These are phyloP conservation scores for Fomitopsis pinicola DNA, from an alignment of 1,284 basidiomycete species.

Conservation along the genomic window DNA sequence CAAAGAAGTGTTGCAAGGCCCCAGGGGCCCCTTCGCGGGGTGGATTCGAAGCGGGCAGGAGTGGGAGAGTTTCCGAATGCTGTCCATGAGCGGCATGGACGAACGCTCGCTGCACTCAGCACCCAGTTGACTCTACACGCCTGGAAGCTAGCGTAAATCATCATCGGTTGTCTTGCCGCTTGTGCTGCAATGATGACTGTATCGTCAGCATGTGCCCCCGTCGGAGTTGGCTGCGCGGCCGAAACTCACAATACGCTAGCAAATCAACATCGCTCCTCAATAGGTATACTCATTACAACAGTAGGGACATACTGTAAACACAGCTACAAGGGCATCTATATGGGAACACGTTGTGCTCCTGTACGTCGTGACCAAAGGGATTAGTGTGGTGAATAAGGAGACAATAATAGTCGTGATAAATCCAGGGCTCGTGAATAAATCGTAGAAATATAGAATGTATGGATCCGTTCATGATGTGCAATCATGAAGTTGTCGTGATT, in stretches of 20 bases:
- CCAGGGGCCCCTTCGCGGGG: conserved; percentile 25
- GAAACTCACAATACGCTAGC: background rate
- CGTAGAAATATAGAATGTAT: background rate
- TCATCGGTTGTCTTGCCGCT: background rate
- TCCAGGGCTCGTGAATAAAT: background rate
- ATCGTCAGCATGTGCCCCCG: no score
- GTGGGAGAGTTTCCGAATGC: conserved; percentile 27
- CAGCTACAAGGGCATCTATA: conserved; percentile 1
- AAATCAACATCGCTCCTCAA: background rate
- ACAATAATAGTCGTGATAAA: background rate
- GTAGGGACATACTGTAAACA: background rate
- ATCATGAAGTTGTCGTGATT: background rate
- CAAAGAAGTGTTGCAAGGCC: conserved; percentile 17
- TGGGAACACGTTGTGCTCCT: background rate
- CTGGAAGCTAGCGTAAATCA: background rate
- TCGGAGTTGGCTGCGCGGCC: background rate
- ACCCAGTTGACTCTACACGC: no score
- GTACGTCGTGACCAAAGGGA: background rate
- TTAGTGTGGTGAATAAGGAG: background rate
- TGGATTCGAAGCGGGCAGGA: conserved; percentile 28
- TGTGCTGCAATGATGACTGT: no score
- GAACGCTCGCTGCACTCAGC: no score
- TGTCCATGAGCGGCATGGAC: conserved; percentile 5
- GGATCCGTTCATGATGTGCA: background rate
- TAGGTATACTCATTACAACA: background rate